A percentile compares a stretch with the other conserved stretches of the same genome.
Evolutionary conservation across 306 rosid genomes (phyloP).

Genomic region (Hippophae tibetana): DNA sequence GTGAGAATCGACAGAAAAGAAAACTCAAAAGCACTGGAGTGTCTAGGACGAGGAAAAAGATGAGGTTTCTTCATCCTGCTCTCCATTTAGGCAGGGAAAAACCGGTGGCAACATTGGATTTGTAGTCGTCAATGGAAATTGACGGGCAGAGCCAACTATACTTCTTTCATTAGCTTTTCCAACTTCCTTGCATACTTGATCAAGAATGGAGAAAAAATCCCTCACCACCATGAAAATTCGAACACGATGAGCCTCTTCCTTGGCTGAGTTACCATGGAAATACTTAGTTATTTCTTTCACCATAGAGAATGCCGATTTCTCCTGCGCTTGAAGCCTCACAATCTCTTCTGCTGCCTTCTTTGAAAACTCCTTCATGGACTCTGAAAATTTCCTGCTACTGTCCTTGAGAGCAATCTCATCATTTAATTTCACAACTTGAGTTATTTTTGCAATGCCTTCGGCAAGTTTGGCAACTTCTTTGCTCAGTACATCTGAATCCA

Average conservation of each 20-base stretch:
- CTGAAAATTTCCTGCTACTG: slow-evolving; percentile 42
- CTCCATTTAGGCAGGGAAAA: slow-evolving; percentile 41
- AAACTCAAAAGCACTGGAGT: background rate
- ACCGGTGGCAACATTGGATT: slow-evolving; percentile 26
- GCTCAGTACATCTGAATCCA: slow-evolving; percentile 68
- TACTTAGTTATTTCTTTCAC: slow-evolving; percentile 82
- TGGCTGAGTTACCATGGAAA: slow-evolving; percentile 76
- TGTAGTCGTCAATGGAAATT: slow-evolving; percentile 24
- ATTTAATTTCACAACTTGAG: slow-evolving; percentile 39
- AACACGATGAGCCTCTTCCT: slow-evolving; percentile 82
- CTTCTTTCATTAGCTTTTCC: slow-evolving; percentile 75
- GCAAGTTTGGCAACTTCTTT: slow-evolving; percentile 62
- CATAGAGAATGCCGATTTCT: slow-evolving; percentile 38
- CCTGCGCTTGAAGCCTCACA: slow-evolving; percentile 41
- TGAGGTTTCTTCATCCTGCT: slow-evolving; percentile 39
- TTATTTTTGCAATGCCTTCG: slow-evolving; percentile 50
- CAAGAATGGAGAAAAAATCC: slow-evolving; percentile 68
- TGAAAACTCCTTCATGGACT: slow-evolving; percentile 55
- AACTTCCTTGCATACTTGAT: slow-evolving; percentile 76
- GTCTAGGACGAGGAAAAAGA: slow-evolving; percentile 20
- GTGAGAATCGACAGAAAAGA: background rate
- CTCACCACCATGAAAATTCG: slow-evolving; percentile 72
- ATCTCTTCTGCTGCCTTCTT: slow-evolving; percentile 60
- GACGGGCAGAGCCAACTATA: slow-evolving; percentile 48
- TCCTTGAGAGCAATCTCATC: slow-evolving; percentile 43